Base-by-base conservation (phyloP, 257 asterid species). In the Paraleonurus japonicus region DNA sequence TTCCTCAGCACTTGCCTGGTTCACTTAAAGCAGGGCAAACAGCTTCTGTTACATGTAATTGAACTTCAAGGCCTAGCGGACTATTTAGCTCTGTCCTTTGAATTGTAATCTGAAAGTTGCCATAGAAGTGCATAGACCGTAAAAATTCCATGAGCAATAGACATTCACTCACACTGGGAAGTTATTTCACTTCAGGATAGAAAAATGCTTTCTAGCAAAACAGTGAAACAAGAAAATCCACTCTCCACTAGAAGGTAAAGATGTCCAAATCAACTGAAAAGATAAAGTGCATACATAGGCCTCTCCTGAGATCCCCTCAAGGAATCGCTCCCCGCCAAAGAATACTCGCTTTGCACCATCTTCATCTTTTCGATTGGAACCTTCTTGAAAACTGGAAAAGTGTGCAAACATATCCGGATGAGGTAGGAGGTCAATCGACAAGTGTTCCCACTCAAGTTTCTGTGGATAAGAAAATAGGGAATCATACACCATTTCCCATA, bases 1-100 rank as follows among this genome's bases (percentile, higher is more conserved):
- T 65, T 69, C 76, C 37, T 63, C 10, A 54, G 64, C n/a, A 79
- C 92, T 77, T 80, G 81, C 99, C 98, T 79, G 98, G 99, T 84
- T 92, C 98, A 84, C 99, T 95, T 84, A 95, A 80, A 82, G 97
- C 87, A 75, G 99, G 99, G 82, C 98, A 89, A 80, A 88, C 89
- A 75, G 89, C 94, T 85, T 95, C 99, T 9, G 96, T 76, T 50
- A 95, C 80, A 76, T 91, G 98, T 81, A 92, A 65, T 70, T 89
- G 97, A 80, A 92, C 95, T 78, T 95, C 97, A 61, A 89, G 97
- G 78, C 98, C 99, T 17, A 89, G 85, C 4, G 98, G 98, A 77
- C 82, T 69, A 84, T 95, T 95, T 63, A 86, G 85, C 76, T 83
- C 92, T 28, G 99, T 92, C 87, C 98, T 82, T 79, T 95, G 98